phyloP scores from a whole-genome alignment of 2,329 filamentous ascomycete genomes.

The Fusarium brachygibbosum region DNA sequence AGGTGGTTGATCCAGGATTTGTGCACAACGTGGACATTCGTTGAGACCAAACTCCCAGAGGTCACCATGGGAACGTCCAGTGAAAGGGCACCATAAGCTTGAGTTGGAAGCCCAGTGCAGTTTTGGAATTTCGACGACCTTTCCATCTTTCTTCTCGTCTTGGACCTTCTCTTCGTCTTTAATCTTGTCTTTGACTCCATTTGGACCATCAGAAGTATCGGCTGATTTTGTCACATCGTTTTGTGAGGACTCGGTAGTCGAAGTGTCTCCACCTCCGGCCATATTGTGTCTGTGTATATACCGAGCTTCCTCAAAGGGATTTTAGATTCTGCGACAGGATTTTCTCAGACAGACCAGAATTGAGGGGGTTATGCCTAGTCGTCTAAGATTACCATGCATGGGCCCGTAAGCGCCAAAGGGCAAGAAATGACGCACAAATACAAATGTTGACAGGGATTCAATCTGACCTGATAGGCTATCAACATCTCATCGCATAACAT shows the following conservation, averaged over 20 bases:
- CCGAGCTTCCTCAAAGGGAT: rapidly evolving
- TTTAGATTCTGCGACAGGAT: too few species aligned
- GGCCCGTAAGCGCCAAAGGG: not conserved
- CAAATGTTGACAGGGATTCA: not conserved
- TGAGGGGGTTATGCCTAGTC: not conserved
- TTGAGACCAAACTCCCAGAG: not conserved
- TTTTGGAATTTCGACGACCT: rapidly evolving
- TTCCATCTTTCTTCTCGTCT: not conserved
- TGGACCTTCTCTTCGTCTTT: not conserved
- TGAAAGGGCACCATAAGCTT: not conserved
- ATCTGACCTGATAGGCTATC: not conserved
- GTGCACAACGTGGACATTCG: not conserved
- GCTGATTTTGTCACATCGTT: not conserved
- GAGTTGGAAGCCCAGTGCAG: not conserved
- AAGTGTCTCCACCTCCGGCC: not conserved
- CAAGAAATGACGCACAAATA: not conserved
- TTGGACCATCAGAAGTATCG: too few species aligned
- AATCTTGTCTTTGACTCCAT: not conserved
- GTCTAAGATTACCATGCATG: not conserved
- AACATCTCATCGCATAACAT: too few species aligned
- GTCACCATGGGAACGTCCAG: not conserved
- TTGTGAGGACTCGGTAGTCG: not conserved
- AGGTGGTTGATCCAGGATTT: not conserved
- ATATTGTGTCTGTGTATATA: not conserved
- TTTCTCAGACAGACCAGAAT: not conserved